Conservation (phyloP, 495 filamentous ascomycete genomes). For the Aspergillus bertholletiae region DNA sequence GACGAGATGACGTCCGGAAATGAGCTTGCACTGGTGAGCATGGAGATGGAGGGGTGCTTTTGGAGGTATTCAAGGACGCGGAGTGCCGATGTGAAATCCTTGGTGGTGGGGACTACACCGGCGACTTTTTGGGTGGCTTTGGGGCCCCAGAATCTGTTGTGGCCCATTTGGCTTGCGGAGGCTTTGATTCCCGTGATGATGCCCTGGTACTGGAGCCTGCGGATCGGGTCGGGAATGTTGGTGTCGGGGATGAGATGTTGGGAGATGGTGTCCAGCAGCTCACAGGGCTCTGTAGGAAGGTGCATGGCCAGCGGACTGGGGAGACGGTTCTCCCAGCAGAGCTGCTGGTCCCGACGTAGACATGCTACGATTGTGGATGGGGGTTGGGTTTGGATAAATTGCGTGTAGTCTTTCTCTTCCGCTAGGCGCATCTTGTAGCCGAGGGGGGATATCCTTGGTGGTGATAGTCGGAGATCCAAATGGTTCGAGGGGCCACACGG, state of each 20-base stretch:
- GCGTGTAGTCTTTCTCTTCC: neutral
- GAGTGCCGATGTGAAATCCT: constrained; percentile 24
- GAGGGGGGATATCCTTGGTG: too few relatives aligned
- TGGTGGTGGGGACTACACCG: constrained; percentile 15
- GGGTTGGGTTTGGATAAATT: constrained; percentile 12
- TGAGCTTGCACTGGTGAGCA: constrained; percentile 8
- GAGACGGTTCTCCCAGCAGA: constrained; percentile 16
- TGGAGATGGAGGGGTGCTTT: constrained; percentile 1
- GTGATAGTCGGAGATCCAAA: neutral
- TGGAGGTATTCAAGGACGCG: constrained; percentile 26
- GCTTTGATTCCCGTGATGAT: constrained; percentile 29
- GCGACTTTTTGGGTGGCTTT: neutral
- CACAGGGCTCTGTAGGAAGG: constrained; percentile 10
- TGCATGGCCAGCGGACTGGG: constrained; percentile 22
- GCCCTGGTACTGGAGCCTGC: constrained; percentile 18
- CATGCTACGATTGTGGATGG: constrained; percentile 18
- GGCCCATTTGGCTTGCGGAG: constrained; percentile 17
- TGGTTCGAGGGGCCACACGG: too few relatives aligned
- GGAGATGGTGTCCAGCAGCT: constrained; percentile 16
- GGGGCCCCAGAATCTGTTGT: neutral
- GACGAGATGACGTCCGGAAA: constrained; percentile 19
- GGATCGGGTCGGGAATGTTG: constrained; percentile 12
- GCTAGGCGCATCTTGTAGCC: neutral
- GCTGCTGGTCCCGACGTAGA: constrained; percentile 22
- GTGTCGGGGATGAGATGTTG: constrained; percentile 18